Evolutionary conservation across 306 rosid species (phyloP), one percentile per base, ranked within the genome.

Genomic region (Quillaja saponaria): DNA sequence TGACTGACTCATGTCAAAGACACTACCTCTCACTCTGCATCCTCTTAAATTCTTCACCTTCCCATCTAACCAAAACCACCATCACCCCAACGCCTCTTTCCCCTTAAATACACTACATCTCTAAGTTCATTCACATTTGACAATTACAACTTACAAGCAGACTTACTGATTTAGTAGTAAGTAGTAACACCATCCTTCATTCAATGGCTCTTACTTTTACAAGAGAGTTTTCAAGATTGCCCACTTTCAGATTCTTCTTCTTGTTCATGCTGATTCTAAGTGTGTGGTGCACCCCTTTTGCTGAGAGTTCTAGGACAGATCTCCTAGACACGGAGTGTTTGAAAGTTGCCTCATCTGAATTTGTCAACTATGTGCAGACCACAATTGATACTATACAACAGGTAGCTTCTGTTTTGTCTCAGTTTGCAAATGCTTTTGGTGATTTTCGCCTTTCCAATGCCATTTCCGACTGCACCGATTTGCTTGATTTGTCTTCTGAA

Each of bases 31-130:
- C 41, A 31, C 25, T 7, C 15, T 10, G 51, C 7, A 53, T 67
- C 75, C 55, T 61, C 84, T 77, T 84, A 69, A 87, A 84, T 77
- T 79, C 82, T 85, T 65, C 58, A 90, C 83, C 97, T 75, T 67
- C 82, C 86, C 48, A 56, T 0, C 76, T 19, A 61, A 68, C 84
- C 60, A 47, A 20, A 44, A 34, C 34, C 18, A 12, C 3, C 78
- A 57, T 56, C 61, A 70, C 39, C 13, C 53, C 51, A 9, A 34
- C 25, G 15, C 13, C 42, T 15, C 14, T 18, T 7, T 38, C 53
- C 50, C 78, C 60, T 70, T 72, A 74, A 77, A 81, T 49, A 82
- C 19, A 7, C 46, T 37, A 34, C 59, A 8, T 9, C 63, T 11
- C 39, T 45, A 12, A 25, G 5, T 34, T 40, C 63, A n/a, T 63